Evolutionary conservation across 257 asterid genomes (phyloP), one percentile per base, ranked within the genome.

Genomic region (Schizonepeta tenuifolia): DNA sequence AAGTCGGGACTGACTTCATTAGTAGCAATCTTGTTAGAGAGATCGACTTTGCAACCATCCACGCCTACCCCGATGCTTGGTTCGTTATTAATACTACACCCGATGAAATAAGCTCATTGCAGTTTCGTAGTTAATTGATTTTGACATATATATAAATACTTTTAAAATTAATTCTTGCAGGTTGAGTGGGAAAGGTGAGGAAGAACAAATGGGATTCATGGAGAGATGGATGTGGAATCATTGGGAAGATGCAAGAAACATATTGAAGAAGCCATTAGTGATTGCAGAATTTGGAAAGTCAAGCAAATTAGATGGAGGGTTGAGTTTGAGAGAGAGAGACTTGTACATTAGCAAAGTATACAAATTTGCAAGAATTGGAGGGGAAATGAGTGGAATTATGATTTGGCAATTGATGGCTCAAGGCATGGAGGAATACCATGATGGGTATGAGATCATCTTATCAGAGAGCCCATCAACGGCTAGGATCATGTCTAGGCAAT

Each of bases 1-100:
- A 84, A 87, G 92, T 89, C 13, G 96, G 96, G 21, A 82, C 97
- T 0, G 97, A 91, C 76, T 91, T 87, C 77, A 84, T 91, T 3
- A 67, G 77, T 15, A 87, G 83, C 71, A 74, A 91, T 44, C 88
- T 78, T 20, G 18, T 87, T 10, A 50, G 11, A 3, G 86, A 82
- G 17, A 81, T 89, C 22, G 96, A 91, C 75, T 89, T 91, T 33
- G 89, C 91, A 1, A 86, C 97, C 67, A 84, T 91, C 36, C 97
- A 89, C 54, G 88, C 93, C 41, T 91, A 91, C 62, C 88, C 96
- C 0, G 93, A 86, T 63, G 46, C 69, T 3, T 86, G 90, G 90
- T 81, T 0, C 7, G 65, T 69, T 38, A 61, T 31, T 4, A 7
- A 31, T 31, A 4, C 36, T 31, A 31, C 36, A 31, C 36, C 36